A percentile compares a stretch with the other conserved stretches of the same genome.
phyloP scores from a whole-genome alignment of 805 yeast species.

The Metschnikowia peoriensis region DNA sequence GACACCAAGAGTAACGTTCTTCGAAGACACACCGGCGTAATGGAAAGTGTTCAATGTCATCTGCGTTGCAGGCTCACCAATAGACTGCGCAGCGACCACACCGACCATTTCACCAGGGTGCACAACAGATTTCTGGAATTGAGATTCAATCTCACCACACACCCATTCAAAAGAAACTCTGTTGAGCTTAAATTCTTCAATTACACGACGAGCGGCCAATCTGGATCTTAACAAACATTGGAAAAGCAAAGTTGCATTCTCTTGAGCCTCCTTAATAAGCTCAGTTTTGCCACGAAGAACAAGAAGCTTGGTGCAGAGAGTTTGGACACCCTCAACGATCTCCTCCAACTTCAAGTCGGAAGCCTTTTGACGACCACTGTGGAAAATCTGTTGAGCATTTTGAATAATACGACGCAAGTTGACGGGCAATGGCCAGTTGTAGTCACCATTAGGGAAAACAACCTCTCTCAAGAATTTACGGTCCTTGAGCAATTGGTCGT shows the following conservation, averaged over 20 bases:
- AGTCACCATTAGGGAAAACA: constrained; percentile 91
- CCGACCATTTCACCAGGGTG: constrained; percentile 99
- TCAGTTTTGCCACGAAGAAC: constrained; percentile 82
- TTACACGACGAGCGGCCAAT: constrained; percentile 83
- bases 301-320: constrained; percentile 60
- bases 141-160: constrained; percentile 88
- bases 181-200: constrained; percentile 85
- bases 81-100: constrained; percentile 94
- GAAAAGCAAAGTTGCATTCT: constrained; percentile 85
- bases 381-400: constrained; percentile 96
- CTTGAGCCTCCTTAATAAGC: constrained; percentile 80
- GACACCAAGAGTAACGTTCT: constrained; percentile 98
- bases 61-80: constrained; percentile 99
- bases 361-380: constrained; percentile 84
- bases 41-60: constrained; percentile 94
- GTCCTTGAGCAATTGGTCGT: constrained; percentile 70
- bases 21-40: constrained; percentile 99
- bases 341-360: constrained; percentile 86
- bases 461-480: constrained; percentile 74
- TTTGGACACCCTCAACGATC: constrained; percentile 68
- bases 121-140: constrained; percentile 86
- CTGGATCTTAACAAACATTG: constrained; percentile 92
- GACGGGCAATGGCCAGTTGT: constrained; percentile 96
- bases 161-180: constrained; percentile 94
- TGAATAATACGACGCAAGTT: constrained; percentile 94